phyloP scores from a whole-genome alignment of 345 rosid species.

The Gynandropsis gynandra region DNA sequence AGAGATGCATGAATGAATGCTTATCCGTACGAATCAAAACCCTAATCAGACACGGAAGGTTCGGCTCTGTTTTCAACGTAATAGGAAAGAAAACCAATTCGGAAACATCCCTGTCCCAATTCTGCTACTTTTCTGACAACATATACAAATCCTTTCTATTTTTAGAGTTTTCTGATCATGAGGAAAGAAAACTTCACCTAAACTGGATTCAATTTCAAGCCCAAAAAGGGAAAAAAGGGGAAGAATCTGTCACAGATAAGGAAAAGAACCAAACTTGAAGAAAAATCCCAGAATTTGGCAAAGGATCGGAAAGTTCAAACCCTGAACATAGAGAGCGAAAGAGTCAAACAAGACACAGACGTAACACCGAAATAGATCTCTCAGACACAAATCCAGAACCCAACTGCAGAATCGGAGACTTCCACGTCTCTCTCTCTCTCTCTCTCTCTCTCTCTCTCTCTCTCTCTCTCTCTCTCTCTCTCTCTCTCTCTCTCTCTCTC shows the following conservation, averaged over 20 bases:
- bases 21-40: neutral
- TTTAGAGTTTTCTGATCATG: conserved; percentile 21
- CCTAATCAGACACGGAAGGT: conserved; percentile 1
- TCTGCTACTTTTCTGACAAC: conserved; percentile 3
- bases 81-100: neutral
- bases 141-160: conserved; percentile 4
- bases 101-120: neutral
- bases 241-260: conserved; percentile 15
- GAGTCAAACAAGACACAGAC: neutral
- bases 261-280: conserved; percentile 1
- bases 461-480: neutral
- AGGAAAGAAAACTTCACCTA: conserved; percentile 17
- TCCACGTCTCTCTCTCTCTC: no score
- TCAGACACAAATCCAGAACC: conserved; percentile 19
- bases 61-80: neutral
- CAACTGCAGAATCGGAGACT: no score
- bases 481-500: no score
- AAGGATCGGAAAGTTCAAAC: conserved; percentile 25
- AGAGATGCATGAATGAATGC: conserved; percentile 68
- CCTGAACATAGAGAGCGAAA: conserved; percentile 12
- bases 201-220: conserved; percentile 1
- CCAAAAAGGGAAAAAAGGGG: conserved; percentile 1
- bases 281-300: conserved; percentile 7
- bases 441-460: no score
- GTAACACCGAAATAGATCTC: neutral